phyloP scores from a whole-genome alignment of 148 eudicot species.

The Cornus suecica region DNA sequence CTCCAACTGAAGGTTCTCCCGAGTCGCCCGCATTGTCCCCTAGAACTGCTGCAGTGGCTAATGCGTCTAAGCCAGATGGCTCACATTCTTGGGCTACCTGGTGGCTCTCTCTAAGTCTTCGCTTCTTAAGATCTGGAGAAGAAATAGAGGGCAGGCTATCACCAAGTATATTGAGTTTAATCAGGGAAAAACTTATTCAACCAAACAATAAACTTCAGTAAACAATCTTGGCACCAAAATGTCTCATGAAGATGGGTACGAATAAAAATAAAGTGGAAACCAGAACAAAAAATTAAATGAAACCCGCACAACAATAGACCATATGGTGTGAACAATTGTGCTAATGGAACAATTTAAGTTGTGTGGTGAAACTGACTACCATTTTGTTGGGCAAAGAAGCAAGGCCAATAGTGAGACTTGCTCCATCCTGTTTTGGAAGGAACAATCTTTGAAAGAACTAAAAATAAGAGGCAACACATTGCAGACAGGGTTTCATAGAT shows the following conservation, averaged over 20 bases:
- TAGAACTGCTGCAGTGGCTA: slow-evolving; percentile 84
- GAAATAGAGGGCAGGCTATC: neutral
- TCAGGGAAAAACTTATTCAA: neutral
- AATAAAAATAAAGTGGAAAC: no score
- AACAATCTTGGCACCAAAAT: neutral
- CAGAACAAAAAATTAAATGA: no score
- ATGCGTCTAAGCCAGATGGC: slow-evolving; percentile 80
- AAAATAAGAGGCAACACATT: no score
- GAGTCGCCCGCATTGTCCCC: slow-evolving; percentile 43
- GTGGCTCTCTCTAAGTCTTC: slow-evolving; percentile 37
- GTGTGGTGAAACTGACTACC: no score
- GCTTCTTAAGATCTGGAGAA: slow-evolving; percentile 54
- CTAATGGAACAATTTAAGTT: neutral
- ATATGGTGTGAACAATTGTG: neutral
- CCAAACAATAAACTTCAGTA: neutral
- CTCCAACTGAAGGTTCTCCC: slow-evolving; percentile 50
- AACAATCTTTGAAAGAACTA: no score
- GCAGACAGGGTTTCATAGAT: no score
- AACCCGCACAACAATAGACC: no score
- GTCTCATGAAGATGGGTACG: no score
- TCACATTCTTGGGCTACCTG: slow-evolving; percentile 38
- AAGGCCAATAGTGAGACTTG: no score
- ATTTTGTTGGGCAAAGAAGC: no score
- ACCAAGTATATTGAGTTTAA: neutral
- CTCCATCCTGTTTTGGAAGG: no score